Conservation (phyloP, 306 rosid species). For the Medicago ruthenica region DNA sequence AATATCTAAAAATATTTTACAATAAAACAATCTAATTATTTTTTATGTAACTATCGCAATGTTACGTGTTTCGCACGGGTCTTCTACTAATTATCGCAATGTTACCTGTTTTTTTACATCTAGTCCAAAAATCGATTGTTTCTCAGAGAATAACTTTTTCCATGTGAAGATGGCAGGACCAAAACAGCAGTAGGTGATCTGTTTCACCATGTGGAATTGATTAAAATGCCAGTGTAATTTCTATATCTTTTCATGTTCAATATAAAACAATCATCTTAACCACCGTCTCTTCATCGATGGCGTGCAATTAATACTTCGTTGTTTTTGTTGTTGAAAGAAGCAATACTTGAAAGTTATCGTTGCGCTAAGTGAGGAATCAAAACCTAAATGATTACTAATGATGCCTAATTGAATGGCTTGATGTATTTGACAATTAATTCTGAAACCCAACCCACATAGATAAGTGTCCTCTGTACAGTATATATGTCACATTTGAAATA, state of each 20-base stretch:
- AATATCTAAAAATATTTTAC: too few relatives aligned
- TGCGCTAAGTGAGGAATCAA: constrained; percentile 2
- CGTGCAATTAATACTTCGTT: not conserved
- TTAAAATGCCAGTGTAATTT: not conserved
- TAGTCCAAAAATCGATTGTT: too few relatives aligned
- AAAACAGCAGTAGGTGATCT: too few relatives aligned
- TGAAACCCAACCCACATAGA: not conserved
- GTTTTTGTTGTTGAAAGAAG: too few relatives aligned
- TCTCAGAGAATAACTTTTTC: too few relatives aligned
- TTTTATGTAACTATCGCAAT: too few relatives aligned
- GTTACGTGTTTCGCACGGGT: too few relatives aligned
- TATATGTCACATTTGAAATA: not conserved
- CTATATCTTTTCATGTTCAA: not conserved
- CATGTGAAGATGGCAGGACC: too few relatives aligned
- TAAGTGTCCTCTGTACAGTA: not conserved
- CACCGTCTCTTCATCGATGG: not conserved
- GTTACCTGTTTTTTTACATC: too few relatives aligned
- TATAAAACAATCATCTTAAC: not conserved
- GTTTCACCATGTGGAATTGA: too few relatives aligned
- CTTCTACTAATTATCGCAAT: too few relatives aligned
- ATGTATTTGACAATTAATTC: not conserved
- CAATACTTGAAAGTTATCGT: not conserved
- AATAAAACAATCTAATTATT: too few relatives aligned
- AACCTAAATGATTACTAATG: not conserved
- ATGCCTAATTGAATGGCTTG: not conserved